Percentiles rank a stretch among this genome's conserved stretches.
Evolutionary conservation across 352 stramenopile genomes (phyloP).

Genomic region (Elongisporangium anandrum): DNA sequence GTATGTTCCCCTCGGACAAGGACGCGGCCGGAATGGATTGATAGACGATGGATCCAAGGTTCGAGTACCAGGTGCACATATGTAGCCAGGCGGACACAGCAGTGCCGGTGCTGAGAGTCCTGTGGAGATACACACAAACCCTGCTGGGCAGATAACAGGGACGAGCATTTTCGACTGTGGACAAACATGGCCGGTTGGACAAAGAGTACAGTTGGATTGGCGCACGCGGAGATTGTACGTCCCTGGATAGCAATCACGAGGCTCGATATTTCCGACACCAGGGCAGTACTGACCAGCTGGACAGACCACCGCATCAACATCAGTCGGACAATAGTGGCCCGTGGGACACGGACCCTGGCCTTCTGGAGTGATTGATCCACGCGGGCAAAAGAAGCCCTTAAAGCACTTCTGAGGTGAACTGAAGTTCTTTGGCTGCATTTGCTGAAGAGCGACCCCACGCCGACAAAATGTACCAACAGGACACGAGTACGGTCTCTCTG

Average conservation of each 20-base stretch:
- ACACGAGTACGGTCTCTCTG: constrained; percentile 93
- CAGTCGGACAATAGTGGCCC: constrained; percentile 93
- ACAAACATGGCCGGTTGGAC: constrained; percentile 92
- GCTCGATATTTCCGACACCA: constrained; percentile 91
- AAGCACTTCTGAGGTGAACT: constrained; percentile 94
- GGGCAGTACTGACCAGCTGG: constrained; percentile 92
- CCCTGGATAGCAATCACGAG: constrained; percentile 90
- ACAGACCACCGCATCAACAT: constrained; percentile 89
- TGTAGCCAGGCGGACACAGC: constrained; percentile 93
- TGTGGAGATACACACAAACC: constrained; percentile 94
- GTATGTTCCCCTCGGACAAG: constrained; percentile 92
- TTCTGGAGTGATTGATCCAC: constrained; percentile 88
- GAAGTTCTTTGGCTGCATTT: constrained; percentile 84
- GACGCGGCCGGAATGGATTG: constrained; percentile 66
- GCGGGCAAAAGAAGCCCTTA: constrained; percentile 95
- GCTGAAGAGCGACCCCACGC: constrained; percentile 69
- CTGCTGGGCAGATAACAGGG: constrained; percentile 87
- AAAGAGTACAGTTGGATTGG: constrained; percentile 93
- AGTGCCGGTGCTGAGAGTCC: constrained; percentile 89
- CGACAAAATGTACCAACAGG: constrained; percentile 92
- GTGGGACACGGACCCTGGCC: constrained; percentile 93
- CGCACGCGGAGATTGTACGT: constrained; percentile 87
- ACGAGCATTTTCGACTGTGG: constrained; percentile 73
- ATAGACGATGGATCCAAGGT: constrained; percentile 86
- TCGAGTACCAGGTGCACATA: constrained; percentile 91